Evolutionary conservation across 306 rosid genomes (phyloP).

Genomic region (Inga oerstediana): DNA sequence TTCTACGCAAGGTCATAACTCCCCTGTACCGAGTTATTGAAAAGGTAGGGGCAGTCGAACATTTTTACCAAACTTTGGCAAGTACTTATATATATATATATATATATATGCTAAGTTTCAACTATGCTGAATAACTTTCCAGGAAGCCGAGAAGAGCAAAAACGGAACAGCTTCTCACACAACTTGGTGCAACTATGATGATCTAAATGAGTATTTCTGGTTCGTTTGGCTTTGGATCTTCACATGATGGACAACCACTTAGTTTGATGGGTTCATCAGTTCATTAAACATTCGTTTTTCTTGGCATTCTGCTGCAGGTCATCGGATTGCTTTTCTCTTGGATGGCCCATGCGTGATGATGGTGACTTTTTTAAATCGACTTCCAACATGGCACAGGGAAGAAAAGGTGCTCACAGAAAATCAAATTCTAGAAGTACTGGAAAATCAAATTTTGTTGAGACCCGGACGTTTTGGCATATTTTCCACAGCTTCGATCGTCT

Average conservation of each 20-base stretch:
- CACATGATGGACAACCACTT: constrained; percentile 14
- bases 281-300: constrained; percentile 13
- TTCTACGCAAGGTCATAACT: constrained; percentile 69
- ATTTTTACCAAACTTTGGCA: constrained; percentile 23
- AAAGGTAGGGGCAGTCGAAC: constrained; percentile 49
- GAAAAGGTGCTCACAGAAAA: constrained; percentile 59
- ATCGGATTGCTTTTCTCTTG: constrained; percentile 89
- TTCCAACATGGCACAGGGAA: constrained; percentile 66
- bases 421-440: constrained; percentile 72
- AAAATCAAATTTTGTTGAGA: constrained; percentile 83
- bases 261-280: constrained; percentile 22
- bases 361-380: constrained; percentile 93
- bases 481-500: constrained; percentile 91
- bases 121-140: constrained; percentile 23
- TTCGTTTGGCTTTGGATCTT: constrained; percentile 41
- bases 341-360: constrained; percentile 99
- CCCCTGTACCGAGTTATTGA: constrained; percentile 70
- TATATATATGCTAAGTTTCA: constrained; percentile 1
- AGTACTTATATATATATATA: background rate
- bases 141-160: constrained; percentile 67
- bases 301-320: constrained; percentile 53
- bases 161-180: constrained; percentile 77
- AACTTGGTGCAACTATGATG: constrained; percentile 89
- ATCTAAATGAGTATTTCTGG: constrained; percentile 93
- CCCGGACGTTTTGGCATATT: constrained; percentile 89